Base-by-base conservation (phyloP, 169 alveolate species). In the Plasmodium sp. region DNA sequence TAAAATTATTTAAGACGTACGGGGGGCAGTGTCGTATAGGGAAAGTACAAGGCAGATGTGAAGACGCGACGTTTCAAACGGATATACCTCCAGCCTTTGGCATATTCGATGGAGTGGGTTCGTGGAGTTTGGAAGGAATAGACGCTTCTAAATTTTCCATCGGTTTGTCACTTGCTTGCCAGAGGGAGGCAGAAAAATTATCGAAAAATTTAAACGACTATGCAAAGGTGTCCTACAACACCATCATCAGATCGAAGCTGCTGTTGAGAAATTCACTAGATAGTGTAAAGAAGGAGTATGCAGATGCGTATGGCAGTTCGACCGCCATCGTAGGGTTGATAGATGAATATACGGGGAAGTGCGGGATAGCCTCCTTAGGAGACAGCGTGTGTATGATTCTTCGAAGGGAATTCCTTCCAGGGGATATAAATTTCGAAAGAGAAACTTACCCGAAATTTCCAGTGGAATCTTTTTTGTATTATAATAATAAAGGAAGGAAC, bases 91-190 rank as follows among this genome's bases (percentile, higher is more conserved):
- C 96, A n/a, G 94, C 94, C 4, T 95, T 95, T 85, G 97, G 97
- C 7, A 95, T 95, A n/a, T 95, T 95, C 41, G 97, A 95, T 82
- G 97, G 97, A 14, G 97, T 95, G 1, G 97, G 97, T n/a, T 90
- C 96, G 81, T 95, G 97, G 97, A 93, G 96, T 45, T 72, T 86
- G 14, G 97, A 95, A 83, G 97, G 97, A 4, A 84, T 95, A 34
- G 97, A 95, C 51, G 96, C 97, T 48, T 95, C 97, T 10, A 90
- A 84, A 77, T 95, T 95, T 54, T 95, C 97, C 16, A 92, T 82
- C n/a, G 97, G 96, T 0, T 83, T 95, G 73, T 93, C 97, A 14
- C 81, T 82, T 22, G 96, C 95, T 16, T 95, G 96, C 51, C 84
- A 75, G 41, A 41, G 93, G 34, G 85, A 92, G 72, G 96, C 95